Evolutionary conservation across 352 stramenopile species (phyloP).

Genomic region (Phytophthora capsici): DNA sequence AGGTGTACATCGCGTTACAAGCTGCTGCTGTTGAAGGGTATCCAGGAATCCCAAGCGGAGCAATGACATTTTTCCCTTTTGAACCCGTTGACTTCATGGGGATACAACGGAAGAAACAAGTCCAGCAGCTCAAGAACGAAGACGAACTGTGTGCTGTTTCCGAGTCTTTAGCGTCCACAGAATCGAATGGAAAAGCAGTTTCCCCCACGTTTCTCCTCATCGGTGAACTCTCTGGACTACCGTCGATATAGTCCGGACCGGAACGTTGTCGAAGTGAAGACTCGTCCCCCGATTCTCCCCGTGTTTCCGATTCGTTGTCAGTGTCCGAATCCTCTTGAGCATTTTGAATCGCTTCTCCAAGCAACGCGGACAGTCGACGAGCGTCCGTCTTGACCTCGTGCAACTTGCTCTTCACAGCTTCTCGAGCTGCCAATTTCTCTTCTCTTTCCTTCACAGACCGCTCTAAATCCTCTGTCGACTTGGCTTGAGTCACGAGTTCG

Average conservation of each 20-base stretch:
- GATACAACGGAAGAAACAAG: slow-evolving; percentile 48
- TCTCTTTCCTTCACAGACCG: slow-evolving; percentile 46
- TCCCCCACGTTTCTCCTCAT: slow-evolving; percentile 55
- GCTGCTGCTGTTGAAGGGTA: slow-evolving; percentile 48
- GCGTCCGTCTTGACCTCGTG: slow-evolving; percentile 58
- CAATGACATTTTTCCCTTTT: slow-evolving; percentile 31
- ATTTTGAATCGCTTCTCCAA: slow-evolving; percentile 56
- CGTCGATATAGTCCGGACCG: slow-evolving; percentile 53
- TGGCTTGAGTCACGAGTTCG: slow-evolving; percentile 35
- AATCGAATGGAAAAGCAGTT: slow-evolving; percentile 37
- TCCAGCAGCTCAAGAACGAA: slow-evolving; percentile 25
- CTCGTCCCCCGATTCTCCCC: slow-evolving; percentile 29
- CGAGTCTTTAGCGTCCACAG: slow-evolving; percentile 34
- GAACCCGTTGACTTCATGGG: slow-evolving; percentile 11
- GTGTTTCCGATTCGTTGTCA: slow-evolving; percentile 35
- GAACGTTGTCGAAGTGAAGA: slow-evolving; percentile 22
- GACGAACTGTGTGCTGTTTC: slow-evolving; percentile 10
- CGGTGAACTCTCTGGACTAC: slow-evolving; percentile 73
- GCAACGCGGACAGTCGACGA: slow-evolving; percentile 48
- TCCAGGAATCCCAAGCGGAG: slow-evolving; percentile 50
- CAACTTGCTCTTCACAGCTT: slow-evolving; percentile 61
- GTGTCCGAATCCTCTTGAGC: slow-evolving; percentile 30
- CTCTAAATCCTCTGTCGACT: slow-evolving; percentile 45
- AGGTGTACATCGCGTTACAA: slow-evolving; percentile 53
- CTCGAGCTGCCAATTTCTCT: slow-evolving; percentile 44